Percentiles rank a stretch among this genome's conserved stretches.
phyloP scores from a whole-genome alignment of 768 basidiomycete species.

The Amanita rimosa region DNA sequence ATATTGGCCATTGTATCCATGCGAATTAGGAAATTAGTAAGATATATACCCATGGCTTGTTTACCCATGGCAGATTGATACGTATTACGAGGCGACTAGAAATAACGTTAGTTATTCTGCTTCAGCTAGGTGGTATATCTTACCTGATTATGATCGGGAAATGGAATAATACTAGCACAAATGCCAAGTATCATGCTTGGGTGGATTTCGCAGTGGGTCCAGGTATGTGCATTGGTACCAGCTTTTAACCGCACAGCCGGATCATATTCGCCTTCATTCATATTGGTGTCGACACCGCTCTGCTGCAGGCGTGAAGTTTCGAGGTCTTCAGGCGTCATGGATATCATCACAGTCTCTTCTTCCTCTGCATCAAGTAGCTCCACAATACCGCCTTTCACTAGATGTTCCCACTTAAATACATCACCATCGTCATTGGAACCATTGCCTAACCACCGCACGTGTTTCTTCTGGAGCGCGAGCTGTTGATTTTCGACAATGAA shows the following conservation, averaged over 20 bases:
- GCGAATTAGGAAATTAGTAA: conserved; percentile 96
- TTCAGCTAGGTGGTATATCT: conserved; percentile 13
- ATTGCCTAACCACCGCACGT: conserved; percentile 62
- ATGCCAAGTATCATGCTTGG: conserved; percentile 98
- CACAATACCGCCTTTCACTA: conserved; percentile 81
- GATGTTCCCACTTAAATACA: conserved; percentile 72
- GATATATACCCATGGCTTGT: conserved; percentile 98
- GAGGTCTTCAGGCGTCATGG: conserved; percentile 95
- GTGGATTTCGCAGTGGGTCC: conserved; percentile 99
- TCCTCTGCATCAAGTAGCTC: conserved; percentile 97
- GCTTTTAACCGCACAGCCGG: conserved; percentile 84
- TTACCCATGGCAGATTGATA: conserved; percentile 99
- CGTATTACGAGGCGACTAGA: conserved; percentile 95
- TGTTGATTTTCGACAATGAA: conserved; percentile 95
- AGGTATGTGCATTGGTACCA: conserved; percentile 75
- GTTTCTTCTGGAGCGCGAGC: conserved; percentile 72
- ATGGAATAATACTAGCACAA: conserved; percentile 97
- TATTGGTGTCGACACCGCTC: conserved; percentile 42
- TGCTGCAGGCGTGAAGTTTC: conserved; percentile 70
- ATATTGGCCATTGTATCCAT: conserved; percentile 99
- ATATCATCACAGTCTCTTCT: conserved; percentile 99
- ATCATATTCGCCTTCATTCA: conserved; percentile 67
- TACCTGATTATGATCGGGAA: conserved; percentile 99
- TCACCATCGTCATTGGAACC: conserved; percentile 48
- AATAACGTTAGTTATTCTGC: neutral